A percentile compares a stretch with the other conserved stretches of the same genome.
Conservation (phyloP, 768 basidiomycete genomes). For the Pisolithus sp. region DNA sequence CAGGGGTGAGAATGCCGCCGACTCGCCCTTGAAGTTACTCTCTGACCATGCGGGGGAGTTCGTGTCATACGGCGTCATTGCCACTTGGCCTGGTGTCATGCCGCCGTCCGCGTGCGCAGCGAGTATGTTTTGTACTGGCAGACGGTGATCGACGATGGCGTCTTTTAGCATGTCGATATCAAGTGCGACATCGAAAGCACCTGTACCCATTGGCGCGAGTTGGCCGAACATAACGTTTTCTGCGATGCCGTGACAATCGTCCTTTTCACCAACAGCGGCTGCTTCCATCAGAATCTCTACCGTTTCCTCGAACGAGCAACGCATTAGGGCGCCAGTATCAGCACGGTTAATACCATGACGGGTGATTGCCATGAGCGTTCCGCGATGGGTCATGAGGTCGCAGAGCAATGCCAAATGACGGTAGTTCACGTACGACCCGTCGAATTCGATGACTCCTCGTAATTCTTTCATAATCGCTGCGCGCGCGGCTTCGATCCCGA, state of each 20-base stretch:
- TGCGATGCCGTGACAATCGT: constrained; percentile 97
- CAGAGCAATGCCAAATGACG: constrained; percentile 94
- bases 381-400: constrained; percentile 97
- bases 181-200: constrained; percentile 89
- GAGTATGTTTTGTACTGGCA: constrained; percentile 79
- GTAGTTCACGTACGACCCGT: constrained; percentile 99
- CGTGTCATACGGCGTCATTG: constrained; percentile 95
- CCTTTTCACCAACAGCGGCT: constrained; percentile 95
- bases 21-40: constrained; percentile 70
- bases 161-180: constrained; percentile 99
- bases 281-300: constrained; percentile 99
- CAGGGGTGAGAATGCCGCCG: constrained; percentile 92
- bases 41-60: constrained; percentile 85
- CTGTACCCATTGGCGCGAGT: constrained; percentile 99
- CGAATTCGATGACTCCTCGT: constrained; percentile 95
- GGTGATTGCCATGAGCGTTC: constrained; percentile 94
- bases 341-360: constrained; percentile 99
- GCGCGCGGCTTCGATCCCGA: constrained; percentile 96
- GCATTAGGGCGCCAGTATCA: constrained; percentile 97
- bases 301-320: constrained; percentile 99
- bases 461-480: constrained; percentile 92
- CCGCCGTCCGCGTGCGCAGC: constrained; percentile 76
- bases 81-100: constrained; percentile 87
- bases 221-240: constrained; percentile 99
- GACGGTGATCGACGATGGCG: constrained; percentile 91